phyloP scores from a whole-genome alignment of 331 rosid genomes.

The Quercus phellos region DNA sequence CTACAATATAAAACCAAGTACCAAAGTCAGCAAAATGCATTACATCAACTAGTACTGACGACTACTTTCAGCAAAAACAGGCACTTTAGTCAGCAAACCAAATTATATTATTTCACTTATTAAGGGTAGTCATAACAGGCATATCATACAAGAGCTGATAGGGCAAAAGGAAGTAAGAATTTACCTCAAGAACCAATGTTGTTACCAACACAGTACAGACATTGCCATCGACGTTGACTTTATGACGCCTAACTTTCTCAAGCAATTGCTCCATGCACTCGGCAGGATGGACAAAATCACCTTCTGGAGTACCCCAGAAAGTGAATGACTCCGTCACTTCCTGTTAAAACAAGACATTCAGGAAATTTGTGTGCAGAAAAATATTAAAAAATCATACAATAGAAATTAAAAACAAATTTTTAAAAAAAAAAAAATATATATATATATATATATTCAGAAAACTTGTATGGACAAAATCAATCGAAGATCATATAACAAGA shows the following conservation, averaged over 20 bases:
- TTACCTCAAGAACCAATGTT: constrained; percentile 96
- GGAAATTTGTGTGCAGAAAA: background rate
- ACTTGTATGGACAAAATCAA: background rate
- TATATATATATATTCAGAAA: constrained; percentile 3
- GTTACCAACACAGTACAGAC: constrained; percentile 97
- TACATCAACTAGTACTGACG: background rate
- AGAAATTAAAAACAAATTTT: background rate
- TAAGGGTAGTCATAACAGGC: background rate
- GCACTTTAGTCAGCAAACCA: background rate
- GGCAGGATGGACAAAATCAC: constrained; percentile 90
- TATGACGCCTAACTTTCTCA: constrained; percentile 94
- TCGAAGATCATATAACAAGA: background rate
- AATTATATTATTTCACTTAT: background rate
- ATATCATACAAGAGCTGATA: constrained; percentile 6
- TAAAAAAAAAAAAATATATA: background rate
- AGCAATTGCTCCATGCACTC: constrained; percentile 98
- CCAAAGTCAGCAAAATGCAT: constrained; percentile 18
- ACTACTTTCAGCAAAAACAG: background rate
- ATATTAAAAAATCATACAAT: background rate
- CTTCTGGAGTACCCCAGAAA: constrained; percentile 98
- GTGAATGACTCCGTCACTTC: constrained; percentile 76
- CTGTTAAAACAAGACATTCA: constrained; percentile 38
- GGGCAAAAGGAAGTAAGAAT: background rate
- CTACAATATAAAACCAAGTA: constrained; percentile 32
- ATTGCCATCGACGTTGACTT: constrained; percentile 96